Evolutionary conservation across 306 rosid genomes (phyloP).

Genomic region (Oxytropis ochrocephala): DNA sequence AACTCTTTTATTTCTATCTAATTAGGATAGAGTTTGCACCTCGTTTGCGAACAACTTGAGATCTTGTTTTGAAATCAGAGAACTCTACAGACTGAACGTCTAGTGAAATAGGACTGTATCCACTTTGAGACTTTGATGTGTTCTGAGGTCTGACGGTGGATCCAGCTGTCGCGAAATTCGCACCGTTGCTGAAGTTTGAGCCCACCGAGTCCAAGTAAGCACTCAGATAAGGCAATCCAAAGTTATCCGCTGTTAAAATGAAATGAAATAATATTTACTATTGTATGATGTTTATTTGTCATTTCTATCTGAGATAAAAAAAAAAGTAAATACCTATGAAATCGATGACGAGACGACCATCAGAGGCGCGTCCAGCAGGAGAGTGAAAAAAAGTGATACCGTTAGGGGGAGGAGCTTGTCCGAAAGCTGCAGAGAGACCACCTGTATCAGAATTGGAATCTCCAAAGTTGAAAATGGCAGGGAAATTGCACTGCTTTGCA

Average conservation of each 20-base stretch:
- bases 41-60: constrained; percentile 33
- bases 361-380: constrained; percentile 49
- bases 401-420: constrained; percentile 55
- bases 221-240: constrained; percentile 47
- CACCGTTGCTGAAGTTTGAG: constrained; percentile 60
- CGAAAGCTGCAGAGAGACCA: constrained; percentile 48
- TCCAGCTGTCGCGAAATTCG: constrained; percentile 79
- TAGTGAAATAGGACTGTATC: constrained; percentile 63
- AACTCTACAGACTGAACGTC: constrained; percentile 54
- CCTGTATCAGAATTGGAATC: constrained; percentile 67
- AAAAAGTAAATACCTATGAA: constrained; percentile 61
- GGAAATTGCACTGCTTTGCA: constrained; percentile 22
- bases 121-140: constrained; percentile 50
- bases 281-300: too few relatives aligned
- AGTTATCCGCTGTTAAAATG: constrained; percentile 35
- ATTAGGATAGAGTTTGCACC: constrained; percentile 15
- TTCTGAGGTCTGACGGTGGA: constrained; percentile 66
- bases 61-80: constrained; percentile 47
- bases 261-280: too few relatives aligned
- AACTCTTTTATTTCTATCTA: background rate
- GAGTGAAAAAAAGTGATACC: constrained; percentile 46
- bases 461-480: constrained; percentile 54
- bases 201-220: constrained; percentile 74
- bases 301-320: too few relatives aligned
- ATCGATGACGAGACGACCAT: constrained; percentile 56